Evolutionary conservation across 2,329 filamentous ascomycete species (phyloP), one percentile per base, ranked within the genome.

Genomic region (Botrytis aclada): DNA sequence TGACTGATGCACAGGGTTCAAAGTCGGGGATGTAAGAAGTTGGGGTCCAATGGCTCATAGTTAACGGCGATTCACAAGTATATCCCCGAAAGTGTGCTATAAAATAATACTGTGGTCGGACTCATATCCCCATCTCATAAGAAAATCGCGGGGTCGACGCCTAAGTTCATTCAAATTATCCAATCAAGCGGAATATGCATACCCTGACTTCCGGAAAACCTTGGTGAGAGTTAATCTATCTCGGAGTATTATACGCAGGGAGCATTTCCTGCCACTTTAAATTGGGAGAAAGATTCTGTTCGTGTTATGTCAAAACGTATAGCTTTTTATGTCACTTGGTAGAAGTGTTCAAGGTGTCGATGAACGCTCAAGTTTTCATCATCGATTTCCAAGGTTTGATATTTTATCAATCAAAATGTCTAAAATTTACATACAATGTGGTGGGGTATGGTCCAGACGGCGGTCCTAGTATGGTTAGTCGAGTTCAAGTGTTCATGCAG

Each of bases 261-360:
- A 67, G 62, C 39, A 60, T 67, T 45, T 45, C 29, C 70, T 67
- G 70, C 70, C 62, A 65, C 70, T 71, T 41, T 71, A 58, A 12
- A 39, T 61, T 39, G 34, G 3, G 6, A 29, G 58, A n/a, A 1
- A n/a, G 58, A 22, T 39, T n/a, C 51, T 56, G 51, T 56, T 29
- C 51, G 51, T 56, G n/a, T 56, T 9, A 32, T 18, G 16, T 29
- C n/a, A 18, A 56, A 56, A 56, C 14, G 18, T 29, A 3, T 29
- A 56, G n/a, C 51, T 54, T 54, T 54, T n/a, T 7, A 16, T 54
- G 47, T n/a, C 47, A n/a, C 47, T 54, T n/a, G 2, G 47, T 54
- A n/a, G 47, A 12, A 14, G 12, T n/a, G 12, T 54, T 54, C 25
- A 14, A n/a, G 47, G 58, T 39, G 39, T 61, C 4, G 54, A 58